phyloP scores from a whole-genome alignment of 106 monocot species.

The Iris macrosiphon region DNA sequence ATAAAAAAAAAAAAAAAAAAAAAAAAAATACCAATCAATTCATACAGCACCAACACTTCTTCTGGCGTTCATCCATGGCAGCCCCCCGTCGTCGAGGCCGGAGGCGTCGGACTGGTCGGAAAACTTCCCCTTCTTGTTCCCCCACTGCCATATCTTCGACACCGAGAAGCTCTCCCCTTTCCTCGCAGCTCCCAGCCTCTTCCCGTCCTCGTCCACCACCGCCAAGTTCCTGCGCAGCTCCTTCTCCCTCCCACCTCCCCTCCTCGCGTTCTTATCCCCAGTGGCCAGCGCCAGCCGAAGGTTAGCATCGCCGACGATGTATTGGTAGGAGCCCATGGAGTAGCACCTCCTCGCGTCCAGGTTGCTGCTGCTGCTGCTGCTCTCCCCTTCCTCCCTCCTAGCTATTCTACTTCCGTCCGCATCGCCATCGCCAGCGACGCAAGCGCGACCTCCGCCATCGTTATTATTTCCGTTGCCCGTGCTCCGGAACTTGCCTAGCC shows the following conservation, averaged over 20 bases:
- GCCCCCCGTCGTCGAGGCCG: constrained; percentile 21
- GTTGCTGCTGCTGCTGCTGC: constrained; percentile 63
- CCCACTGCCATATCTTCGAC: constrained; percentile 85
- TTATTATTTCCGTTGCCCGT: constrained; percentile 9
- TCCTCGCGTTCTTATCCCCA: neutral
- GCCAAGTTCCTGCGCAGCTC: no score
- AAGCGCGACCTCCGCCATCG: constrained; percentile 3
- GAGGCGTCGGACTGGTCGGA: constrained; percentile 23
- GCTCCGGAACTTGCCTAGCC: constrained; percentile 75
- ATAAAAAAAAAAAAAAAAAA: no score
- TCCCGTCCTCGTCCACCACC: constrained; percentile 35
- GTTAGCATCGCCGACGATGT: constrained; percentile 49
- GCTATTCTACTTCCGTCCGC: neutral
- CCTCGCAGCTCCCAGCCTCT: constrained; percentile 38
- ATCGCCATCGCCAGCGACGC: neutral
- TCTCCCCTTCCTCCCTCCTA: neutral
- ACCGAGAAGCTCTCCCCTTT: constrained; percentile 81
- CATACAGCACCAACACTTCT: constrained; percentile 23
- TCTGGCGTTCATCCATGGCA: constrained; percentile 28
- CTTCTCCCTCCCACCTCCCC: neutral
- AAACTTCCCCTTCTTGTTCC: constrained; percentile 55
- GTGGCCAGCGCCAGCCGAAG: constrained; percentile 41
- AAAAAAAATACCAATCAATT: constrained; percentile 1
- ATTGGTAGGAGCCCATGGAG: constrained; percentile 86
- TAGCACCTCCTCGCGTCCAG: constrained; percentile 82